Evolutionary conservation across 75 land plant species (phyloP).

Genomic region (Picea sitchensis): DNA sequence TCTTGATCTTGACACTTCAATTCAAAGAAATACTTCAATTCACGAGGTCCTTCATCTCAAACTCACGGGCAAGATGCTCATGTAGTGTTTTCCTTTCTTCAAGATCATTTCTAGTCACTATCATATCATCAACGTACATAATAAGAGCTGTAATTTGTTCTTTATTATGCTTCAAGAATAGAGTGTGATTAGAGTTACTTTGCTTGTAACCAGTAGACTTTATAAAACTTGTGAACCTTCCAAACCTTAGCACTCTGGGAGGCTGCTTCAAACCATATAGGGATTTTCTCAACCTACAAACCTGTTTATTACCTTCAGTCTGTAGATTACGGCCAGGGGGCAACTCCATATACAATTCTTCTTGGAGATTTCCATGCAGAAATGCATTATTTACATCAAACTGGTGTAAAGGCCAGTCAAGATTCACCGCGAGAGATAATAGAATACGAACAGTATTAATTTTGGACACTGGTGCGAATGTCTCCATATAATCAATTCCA

Average conservation of each 20-base stretch:
- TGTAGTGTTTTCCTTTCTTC: neutral
- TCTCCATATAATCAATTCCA: conserved; percentile 30
- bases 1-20: neutral
- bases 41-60: neutral
- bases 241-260: neutral
- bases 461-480: conserved; percentile 28
- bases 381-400: conserved; percentile 6
- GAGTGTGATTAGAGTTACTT: neutral
- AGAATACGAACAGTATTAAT: conserved; percentile 18
- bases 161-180: neutral
- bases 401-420: conserved; percentile 12
- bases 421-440: conserved; percentile 13
- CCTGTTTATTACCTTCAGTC: too few species aligned
- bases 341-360: conserved; percentile 5
- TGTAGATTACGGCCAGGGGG: neutral
- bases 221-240: neutral
- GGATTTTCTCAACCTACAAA: too few species aligned
- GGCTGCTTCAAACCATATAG: neutral
- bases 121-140: neutral
- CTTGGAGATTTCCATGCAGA: conserved; percentile 5
- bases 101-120: neutral
- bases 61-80: neutral
- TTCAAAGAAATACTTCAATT: too few species aligned
- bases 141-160: neutral
- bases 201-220: neutral